Evolutionary conservation across 176 grass and related monocot species (phyloP).

Genomic region (Puccinellia tenuiflora): DNA sequence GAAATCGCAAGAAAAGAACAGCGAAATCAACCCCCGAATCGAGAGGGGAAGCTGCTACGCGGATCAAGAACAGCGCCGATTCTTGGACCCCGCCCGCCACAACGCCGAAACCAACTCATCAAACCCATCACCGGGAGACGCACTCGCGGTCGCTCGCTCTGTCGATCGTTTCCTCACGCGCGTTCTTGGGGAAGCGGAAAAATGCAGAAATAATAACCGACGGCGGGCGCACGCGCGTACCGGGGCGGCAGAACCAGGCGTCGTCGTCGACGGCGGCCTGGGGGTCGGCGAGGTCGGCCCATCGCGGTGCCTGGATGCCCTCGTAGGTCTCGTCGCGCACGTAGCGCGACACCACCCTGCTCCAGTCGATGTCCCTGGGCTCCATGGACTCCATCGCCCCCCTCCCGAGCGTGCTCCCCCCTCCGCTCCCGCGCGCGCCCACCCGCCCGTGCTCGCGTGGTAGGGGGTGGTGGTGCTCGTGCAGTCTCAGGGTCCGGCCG

Average conservation of each 20-base stretch:
- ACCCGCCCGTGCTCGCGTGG: neutral
- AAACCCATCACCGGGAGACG: no score
- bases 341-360: conserved; percentile 62
- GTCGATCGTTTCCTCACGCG: neutral
- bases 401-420: neutral
- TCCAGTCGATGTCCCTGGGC: conserved; percentile 93
- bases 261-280: conserved; percentile 53
- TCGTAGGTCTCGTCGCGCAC: conserved; percentile 86
- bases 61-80: neutral
- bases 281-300: conserved; percentile 64
- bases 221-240: conserved; percentile 34
- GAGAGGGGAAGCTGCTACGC: neutral
- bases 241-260: conserved; percentile 89
- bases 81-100: no score
- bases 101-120: no score
- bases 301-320: conserved; percentile 77
- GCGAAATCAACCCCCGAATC: neutral
- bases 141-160: no score
- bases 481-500: neutral
- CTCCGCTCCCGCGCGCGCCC: neutral
- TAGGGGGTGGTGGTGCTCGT: neutral
- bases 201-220: neutral
- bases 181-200: no score
- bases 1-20: neutral
- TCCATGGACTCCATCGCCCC: conserved; percentile 59